These are phyloP conservation scores for Cyberlindnera saturnus DNA, from an alignment of 805 yeast species.

Conservation along the genomic window DNA sequence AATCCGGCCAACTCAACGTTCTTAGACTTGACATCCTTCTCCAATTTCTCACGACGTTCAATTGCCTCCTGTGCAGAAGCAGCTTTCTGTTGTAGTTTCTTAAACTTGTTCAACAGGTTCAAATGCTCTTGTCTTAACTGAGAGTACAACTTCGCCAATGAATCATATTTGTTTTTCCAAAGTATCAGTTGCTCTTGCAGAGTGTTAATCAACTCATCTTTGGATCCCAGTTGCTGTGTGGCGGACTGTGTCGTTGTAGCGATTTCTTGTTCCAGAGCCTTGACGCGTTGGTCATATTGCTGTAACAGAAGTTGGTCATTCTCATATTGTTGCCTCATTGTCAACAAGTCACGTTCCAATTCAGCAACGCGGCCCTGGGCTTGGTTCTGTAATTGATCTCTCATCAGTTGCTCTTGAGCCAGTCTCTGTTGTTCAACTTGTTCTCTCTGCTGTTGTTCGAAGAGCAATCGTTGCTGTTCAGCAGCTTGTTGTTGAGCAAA, in stretches of 20 bases:
- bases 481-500: conserved; percentile 64
- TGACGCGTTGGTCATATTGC: conserved; percentile 83
- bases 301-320: conserved; percentile 77
- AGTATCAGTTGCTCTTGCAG: conserved; percentile 68
- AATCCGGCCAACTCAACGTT: conserved; percentile 84
- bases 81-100: conserved; percentile 79
- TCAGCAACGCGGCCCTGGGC: conserved; percentile 76
- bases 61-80: conserved; percentile 87
- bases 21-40: conserved; percentile 77
- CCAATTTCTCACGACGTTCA: conserved; percentile 73
- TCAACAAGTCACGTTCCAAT: conserved; percentile 72
- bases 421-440: conserved; percentile 63
- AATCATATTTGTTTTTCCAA: conserved; percentile 85
- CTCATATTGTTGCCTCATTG: conserved; percentile 75
- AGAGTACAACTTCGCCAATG: conserved; percentile 82
- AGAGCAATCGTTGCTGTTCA: conserved; percentile 59
- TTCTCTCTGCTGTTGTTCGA: conserved; percentile 66
- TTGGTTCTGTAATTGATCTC: conserved; percentile 65
- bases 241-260: conserved; percentile 55
- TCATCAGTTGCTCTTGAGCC: conserved; percentile 64
- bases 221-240: conserved; percentile 65
- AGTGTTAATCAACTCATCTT: conserved; percentile 62
- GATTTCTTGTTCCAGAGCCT: conserved; percentile 72
- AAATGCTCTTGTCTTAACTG: conserved; percentile 91
- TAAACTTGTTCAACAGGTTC: conserved; percentile 67